Evolutionary conservation across 2,329 filamentous ascomycete genomes (phyloP), one percentile per base, ranked within the genome.

Genomic region (Stagonosporopsis tanaceti): DNA sequence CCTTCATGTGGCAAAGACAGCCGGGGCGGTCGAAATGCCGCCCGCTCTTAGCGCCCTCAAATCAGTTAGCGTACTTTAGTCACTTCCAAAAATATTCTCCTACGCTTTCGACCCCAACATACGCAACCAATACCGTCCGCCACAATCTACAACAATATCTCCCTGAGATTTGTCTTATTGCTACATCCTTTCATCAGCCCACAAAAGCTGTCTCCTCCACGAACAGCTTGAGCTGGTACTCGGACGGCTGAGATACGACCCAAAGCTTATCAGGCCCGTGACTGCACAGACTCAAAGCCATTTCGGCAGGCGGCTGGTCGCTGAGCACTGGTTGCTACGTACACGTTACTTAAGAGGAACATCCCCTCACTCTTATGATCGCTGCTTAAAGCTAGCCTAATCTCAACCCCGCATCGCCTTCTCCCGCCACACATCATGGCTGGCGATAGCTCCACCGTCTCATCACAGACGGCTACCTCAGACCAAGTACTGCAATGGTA

Each of bases 401-500:
- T 45, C 48, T 35, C 25, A 34, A 41, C 45, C 47, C 15, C 32
- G 28, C 44, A 34, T 39, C 54, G 32, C 39, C 45, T 24, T 53
- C 39, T 35, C 27, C 42, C 39, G 38, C 52, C 55, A 50, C 40
- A 28, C 47, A 67, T 22, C 40, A 70, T 71, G 67, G 66, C 67
- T 47, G 60, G 51, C 62, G 53, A 59, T 42, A 62, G 55, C 56
- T 57, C 55, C 38, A 55, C 54, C 40, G 50, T 57, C 41, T 55
- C 50, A 22, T 52, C 50, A 44, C 60, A 57, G 47, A 58, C 56
- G 55, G 63, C 61, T 52, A 63, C 59, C 25, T 58, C 62, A 40
- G 56, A 64, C 42, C 65, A 66, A 35, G 61, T 75, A 32, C 61
- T 75, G 41, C 62, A 69, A 60, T 75, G 72, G 71, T 77, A 76